These are phyloP conservation scores for Letharia lupina DNA, from an alignment of 495 filamentous ascomycete genomes.

Conservation along the genomic window DNA sequence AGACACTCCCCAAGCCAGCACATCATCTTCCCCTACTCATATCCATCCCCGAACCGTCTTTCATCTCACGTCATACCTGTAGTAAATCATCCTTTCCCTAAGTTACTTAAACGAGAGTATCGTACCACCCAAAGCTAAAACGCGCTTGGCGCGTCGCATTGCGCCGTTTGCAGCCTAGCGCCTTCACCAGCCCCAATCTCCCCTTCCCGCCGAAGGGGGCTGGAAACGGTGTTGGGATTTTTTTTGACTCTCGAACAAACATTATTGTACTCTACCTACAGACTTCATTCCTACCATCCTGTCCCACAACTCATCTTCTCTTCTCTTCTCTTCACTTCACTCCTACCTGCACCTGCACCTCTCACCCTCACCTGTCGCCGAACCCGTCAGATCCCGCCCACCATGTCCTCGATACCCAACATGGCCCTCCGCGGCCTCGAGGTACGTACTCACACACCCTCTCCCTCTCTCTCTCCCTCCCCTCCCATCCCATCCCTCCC, in stretches of 20 bases:
- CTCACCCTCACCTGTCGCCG: too few species aligned
- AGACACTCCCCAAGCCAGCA: too few species aligned
- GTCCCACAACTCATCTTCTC: too few species aligned
- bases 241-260: not conserved
- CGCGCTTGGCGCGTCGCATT: not conserved
- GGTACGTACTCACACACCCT: constrained; percentile 8
- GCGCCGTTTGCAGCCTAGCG: not conserved
- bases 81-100: too few species aligned
- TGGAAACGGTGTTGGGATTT: not conserved
- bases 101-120: too few species aligned
- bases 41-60: too few species aligned
- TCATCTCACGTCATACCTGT: too few species aligned
- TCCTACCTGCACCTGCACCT: too few species aligned
- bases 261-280: too few species aligned
- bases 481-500: not conserved
- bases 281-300: too few species aligned
- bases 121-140: not conserved
- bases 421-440: constrained; percentile 18
- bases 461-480: not conserved
- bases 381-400: not conserved
- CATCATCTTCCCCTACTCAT: too few species aligned
- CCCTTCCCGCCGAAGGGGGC: not conserved
- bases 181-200: not conserved
- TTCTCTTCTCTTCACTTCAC: too few species aligned
- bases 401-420: constrained; percentile 16